Base-by-base conservation (phyloP, 768 basidiomycete genomes). In the Tricholomella constricta region DNA sequence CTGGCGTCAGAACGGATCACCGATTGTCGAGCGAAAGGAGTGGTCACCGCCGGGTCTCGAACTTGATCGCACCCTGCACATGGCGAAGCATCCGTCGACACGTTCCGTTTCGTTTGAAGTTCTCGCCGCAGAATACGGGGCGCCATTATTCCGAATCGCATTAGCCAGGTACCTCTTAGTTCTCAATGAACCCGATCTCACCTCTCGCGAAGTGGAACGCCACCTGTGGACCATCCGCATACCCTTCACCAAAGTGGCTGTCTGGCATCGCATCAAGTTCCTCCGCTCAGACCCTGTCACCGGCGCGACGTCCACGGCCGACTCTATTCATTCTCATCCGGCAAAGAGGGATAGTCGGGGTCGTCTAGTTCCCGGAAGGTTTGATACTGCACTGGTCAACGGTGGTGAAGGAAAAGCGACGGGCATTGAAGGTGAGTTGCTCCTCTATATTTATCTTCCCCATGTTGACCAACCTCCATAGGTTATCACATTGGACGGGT, bases 191-290 rank as follows among this genome's bases (percentile, higher is more conserved):
- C 65, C 62, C 6, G 27, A 22, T 15, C 52, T 64, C 15, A 51
- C 58, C 2, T 2, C 35, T 6, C 23, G 26, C 6, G 56, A 62
- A 23, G 1, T 67, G 7, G 55, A 65, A 31, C 34, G 48, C 1
- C 17, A 31, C 2, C 19, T 62, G 0, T 12, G 26, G 17, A 32
- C 44, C 19, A 9, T 66, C 10, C 29, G 38, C 25, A 45, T 72
- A 2, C 60, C 54, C 12, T 69, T 70, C 43, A 20, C 19, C 2
- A 38, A 52, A 1, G 42, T 77, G 9, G 51, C 62, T 1, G 66
- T 71, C 6, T 77, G 55, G 43, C 65, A 75, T 56, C 59, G 56
- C 15, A 62, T 71, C 34, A 71, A 70, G 55, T 68, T 69, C n/a
- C n/a, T n/a, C n/a, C n/a, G n/a, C n/a, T n/a, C n/a, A n/a, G n/a